Percentiles rank a stretch among this genome's conserved stretches.
Evolutionary conservation across 1,284 basidiomycete species (phyloP).

Genomic region (Cerioporus squamosus): DNA sequence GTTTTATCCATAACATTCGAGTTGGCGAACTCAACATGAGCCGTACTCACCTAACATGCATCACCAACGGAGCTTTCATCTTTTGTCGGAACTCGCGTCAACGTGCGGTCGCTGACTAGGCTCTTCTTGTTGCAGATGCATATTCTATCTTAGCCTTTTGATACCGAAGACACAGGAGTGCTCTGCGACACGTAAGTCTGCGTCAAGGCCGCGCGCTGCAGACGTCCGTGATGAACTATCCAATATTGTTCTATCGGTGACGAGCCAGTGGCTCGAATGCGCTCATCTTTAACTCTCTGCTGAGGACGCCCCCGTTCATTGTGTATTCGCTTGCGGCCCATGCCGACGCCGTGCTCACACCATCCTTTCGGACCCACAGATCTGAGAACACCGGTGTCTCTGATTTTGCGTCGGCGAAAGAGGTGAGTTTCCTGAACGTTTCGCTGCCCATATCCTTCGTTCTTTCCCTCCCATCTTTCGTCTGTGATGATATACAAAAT

Average conservation of each 20-base stretch:
- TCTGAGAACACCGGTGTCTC: too few species aligned
- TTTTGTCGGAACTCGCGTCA: not conserved
- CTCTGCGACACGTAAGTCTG: slow-evolving; percentile 4
- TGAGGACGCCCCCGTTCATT: slow-evolving; percentile 33
- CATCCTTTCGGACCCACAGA: too few species aligned
- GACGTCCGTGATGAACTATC: too few species aligned
- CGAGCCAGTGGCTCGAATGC: slow-evolving; percentile 31
- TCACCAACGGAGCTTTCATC: slow-evolving; percentile 69
- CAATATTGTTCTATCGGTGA: too few species aligned
- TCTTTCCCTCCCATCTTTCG: slow-evolving; percentile 23
- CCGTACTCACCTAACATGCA: slow-evolving; percentile 76
- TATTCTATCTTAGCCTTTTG: not conserved
- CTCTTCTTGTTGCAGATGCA: slow-evolving; percentile 3
- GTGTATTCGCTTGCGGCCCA: not conserved
- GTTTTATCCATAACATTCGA: slow-evolving; percentile 60
- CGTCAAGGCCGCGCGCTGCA: too few species aligned
- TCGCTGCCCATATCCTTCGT: not conserved
- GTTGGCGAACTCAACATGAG: slow-evolving; percentile 70
- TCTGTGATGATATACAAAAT: slow-evolving; percentile 45
- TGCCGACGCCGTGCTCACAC: too few species aligned
- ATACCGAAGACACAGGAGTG: too few species aligned
- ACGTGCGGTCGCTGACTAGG: not conserved
- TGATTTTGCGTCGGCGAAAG: too few species aligned
- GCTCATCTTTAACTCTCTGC: slow-evolving; percentile 45
- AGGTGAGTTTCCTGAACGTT: slow-evolving; percentile 13